Base-by-base conservation (phyloP, 306 rosid genomes). In the Luffa acutangula region DNA sequence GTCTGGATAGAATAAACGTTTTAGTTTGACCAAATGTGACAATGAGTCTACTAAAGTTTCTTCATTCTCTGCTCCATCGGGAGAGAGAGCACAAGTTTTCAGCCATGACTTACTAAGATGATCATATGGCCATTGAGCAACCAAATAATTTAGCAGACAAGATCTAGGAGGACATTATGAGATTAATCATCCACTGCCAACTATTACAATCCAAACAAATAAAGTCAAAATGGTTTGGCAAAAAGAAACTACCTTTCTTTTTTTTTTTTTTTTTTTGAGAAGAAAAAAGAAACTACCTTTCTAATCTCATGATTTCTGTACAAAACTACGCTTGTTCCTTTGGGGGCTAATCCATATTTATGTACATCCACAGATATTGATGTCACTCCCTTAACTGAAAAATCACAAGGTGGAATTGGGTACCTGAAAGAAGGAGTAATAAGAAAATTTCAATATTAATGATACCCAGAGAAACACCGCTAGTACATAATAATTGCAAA, bases 321-420 rank as follows among this genome's bases (percentile, higher is more conserved):
- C 66, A 95, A 85, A 78, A 95, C 92, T 74, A 89, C 53, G 64
- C 97, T 95, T 37, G 97, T 92, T 92, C 98, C 97, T 86, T 95
- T 95, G 76, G 98, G 98, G 81, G 97, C 97, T 86, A 95, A 89
- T 58, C 98, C 98, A 41, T 95, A 95, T 81, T 95, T 95, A 84
- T 95, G 98, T 88, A 92, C 98, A 84, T 95, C 98, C 45, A 80
- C 95, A 75, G 98, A 95, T 84, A 91, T 85, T 79, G 98, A 95
- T 85, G 98, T 84, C 81, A 95, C 98, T 84, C 98, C 98, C 88
- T 86, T 79, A 21, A 95, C 97, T 70, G 98, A 87, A 84, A 95
- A 95, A 85, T 95, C 97, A 78, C 80, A 92, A 72, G 97, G 92
- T 78, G 95, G 95, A 83, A 95, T 87, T 2, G 86, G 77, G 86